Evolutionary conservation across 2,329 filamentous ascomycete genomes (phyloP).

Genomic region (Kalaharituber pfeilii): DNA sequence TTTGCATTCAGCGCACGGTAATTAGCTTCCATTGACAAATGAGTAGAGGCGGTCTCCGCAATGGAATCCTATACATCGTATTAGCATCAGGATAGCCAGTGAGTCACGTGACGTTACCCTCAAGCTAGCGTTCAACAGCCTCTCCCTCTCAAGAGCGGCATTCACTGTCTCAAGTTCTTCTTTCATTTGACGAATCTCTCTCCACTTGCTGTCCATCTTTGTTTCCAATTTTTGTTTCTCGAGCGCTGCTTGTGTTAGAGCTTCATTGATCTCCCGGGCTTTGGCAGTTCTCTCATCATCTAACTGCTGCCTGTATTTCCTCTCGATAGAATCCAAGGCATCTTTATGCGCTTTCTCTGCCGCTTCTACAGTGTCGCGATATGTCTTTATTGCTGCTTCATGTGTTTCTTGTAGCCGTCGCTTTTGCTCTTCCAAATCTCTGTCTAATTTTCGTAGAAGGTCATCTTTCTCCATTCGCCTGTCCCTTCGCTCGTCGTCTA

Average conservation of each 20-base stretch:
- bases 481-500: constrained; percentile 35
- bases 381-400: constrained; percentile 29
- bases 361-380: constrained; percentile 33
- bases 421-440: constrained; percentile 39
- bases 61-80: constrained; percentile 38
- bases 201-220: constrained; percentile 36
- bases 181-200: constrained; percentile 33
- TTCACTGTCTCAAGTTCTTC: constrained; percentile 34
- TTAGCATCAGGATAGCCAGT: neutral
- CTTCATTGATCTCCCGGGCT: constrained; percentile 46
- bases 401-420: constrained; percentile 33
- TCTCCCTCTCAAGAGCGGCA: constrained; percentile 43
- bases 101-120: neutral
- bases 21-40: constrained; percentile 52
- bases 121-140: constrained; percentile 34
- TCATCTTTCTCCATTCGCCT: constrained; percentile 40
- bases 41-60: constrained; percentile 42
- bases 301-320: constrained; percentile 33
- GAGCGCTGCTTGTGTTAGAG: constrained; percentile 37
- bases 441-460: constrained; percentile 35
- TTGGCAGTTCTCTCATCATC: constrained; percentile 45
- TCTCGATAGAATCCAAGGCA: constrained; percentile 40
- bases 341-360: constrained; percentile 43
- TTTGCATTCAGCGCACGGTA: constrained; percentile 62
- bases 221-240: constrained; percentile 37